These are phyloP conservation scores for Vanilla planifolia DNA, from an alignment of 106 monocot genomes.

Conservation along the genomic window DNA sequence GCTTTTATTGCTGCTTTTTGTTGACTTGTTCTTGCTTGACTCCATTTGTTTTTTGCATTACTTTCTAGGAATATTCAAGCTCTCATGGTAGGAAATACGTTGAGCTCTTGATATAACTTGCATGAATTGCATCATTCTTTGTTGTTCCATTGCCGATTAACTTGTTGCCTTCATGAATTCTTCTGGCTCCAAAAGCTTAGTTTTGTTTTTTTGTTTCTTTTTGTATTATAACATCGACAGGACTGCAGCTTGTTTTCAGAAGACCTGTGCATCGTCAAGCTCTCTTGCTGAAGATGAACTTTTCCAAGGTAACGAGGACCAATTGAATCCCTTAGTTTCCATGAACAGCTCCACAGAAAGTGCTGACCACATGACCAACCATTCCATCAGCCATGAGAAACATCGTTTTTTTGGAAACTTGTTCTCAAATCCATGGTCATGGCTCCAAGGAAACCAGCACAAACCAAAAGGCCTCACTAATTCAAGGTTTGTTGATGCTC, in stretches of 20 bases:
- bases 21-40: too few relatives aligned
- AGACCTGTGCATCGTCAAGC: constrained; percentile 23
- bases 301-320: not conserved
- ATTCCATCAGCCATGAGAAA: constrained; percentile 10
- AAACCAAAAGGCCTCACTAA: constrained; percentile 9
- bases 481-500: constrained; percentile 28
- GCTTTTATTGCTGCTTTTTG: too few relatives aligned
- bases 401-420: constrained; percentile 46
- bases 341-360: constrained; percentile 12
- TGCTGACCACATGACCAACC: constrained; percentile 12
- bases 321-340: constrained; percentile 7
- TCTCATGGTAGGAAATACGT: too few relatives aligned
- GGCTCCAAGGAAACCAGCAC: constrained; percentile 11
- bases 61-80: too few relatives aligned
- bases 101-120: too few relatives aligned
- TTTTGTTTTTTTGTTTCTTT: too few relatives aligned
- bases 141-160: too few relatives aligned
- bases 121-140: too few relatives aligned
- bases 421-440: constrained; percentile 60
- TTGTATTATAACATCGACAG: too few relatives aligned
- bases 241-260: constrained; percentile 49
- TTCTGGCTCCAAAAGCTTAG: too few relatives aligned
- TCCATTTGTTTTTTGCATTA: too few relatives aligned
- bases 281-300: constrained; percentile 9
- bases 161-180: too few relatives aligned